Evolutionary conservation across 1,284 basidiomycete genomes (phyloP).

Genomic region (Sporisorium iseilematis-ciliati): DNA sequence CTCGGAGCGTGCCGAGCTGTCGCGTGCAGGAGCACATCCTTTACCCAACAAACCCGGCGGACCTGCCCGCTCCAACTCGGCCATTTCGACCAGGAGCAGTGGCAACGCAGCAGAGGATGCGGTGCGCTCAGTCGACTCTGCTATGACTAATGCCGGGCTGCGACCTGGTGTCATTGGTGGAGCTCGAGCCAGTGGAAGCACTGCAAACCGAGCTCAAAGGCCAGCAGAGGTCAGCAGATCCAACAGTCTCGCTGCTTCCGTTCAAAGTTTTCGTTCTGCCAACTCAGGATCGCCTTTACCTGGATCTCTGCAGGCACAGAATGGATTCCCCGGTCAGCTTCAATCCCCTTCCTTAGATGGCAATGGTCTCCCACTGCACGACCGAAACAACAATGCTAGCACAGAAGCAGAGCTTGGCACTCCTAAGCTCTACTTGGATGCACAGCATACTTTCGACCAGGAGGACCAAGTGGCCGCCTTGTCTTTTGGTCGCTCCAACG

Average conservation of each 20-base stretch:
- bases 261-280: slow-evolving; percentile 41
- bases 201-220: slow-evolving; percentile 8
- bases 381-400: slow-evolving; percentile 16
- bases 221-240: slow-evolving; percentile 31
- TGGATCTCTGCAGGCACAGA: slow-evolving; percentile 4
- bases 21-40: slow-evolving; percentile 36
- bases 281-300: slow-evolving; percentile 41
- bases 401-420: slow-evolving; percentile 45
- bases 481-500: slow-evolving; percentile 19
- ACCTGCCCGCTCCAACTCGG: slow-evolving; percentile 37
- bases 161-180: slow-evolving; percentile 38
- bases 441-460: slow-evolving; percentile 38
- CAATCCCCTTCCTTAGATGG: slow-evolving; percentile 35
- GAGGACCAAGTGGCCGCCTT: slow-evolving; percentile 4
- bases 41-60: slow-evolving; percentile 41
- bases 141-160: slow-evolving; percentile 12
- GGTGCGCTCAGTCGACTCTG: slow-evolving; percentile 33
- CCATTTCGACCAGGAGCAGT: slow-evolving; percentile 16
- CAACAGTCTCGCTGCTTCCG: slow-evolving; percentile 48
- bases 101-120: slow-evolving; percentile 26
- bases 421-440: slow-evolving; percentile 42
- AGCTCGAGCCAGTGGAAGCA: slow-evolving; percentile 2
- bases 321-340: slow-evolving; percentile 6
- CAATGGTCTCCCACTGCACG: slow-evolving; percentile 11
- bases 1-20: slow-evolving; percentile 18